phyloP scores from a whole-genome alignment of 1,139 yeast species.

The Tardiomyces digboiensis region DNA sequence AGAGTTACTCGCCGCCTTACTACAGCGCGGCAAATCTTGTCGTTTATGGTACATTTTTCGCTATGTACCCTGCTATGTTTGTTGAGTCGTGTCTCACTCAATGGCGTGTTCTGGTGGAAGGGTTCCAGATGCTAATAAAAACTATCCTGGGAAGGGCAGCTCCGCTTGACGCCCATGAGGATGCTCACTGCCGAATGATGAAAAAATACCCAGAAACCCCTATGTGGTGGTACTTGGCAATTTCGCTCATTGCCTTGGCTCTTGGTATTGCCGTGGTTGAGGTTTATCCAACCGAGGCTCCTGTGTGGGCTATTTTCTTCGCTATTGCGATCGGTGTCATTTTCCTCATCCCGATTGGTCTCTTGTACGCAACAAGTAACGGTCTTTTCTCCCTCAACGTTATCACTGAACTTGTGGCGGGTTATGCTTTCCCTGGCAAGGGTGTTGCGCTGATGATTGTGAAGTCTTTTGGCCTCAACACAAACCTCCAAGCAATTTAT shows the following conservation, averaged over 20 bases:
- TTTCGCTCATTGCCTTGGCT: constrained; percentile 37
- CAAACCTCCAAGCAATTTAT: constrained; percentile 49
- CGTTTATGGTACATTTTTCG: constrained; percentile 46
- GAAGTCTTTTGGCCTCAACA: constrained; percentile 38
- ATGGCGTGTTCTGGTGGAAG: constrained; percentile 3
- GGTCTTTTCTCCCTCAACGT: constrained; percentile 45
- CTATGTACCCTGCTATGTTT: constrained; percentile 47
- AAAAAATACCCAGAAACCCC: constrained; percentile 48
- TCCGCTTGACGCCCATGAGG: constrained; percentile 30
- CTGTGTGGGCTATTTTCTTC: constrained; percentile 48
- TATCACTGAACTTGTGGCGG: constrained; percentile 44
- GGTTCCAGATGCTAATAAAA: constrained; percentile 3
- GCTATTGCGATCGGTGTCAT: constrained; percentile 45
- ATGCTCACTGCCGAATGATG: constrained; percentile 52
- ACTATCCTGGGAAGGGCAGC: constrained; percentile 6
- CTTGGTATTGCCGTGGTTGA: constrained; percentile 38
- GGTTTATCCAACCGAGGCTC: constrained; percentile 35
- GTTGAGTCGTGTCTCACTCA: constrained; percentile 24
- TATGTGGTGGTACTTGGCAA: constrained; percentile 44
- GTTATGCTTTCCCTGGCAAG: constrained; percentile 55
- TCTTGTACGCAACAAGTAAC: constrained; percentile 42
- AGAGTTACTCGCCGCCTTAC: constrained; percentile 29
- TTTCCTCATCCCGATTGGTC: constrained; percentile 41
- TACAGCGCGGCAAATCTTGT: constrained; percentile 48
- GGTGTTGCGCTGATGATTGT: constrained; percentile 50